Evolutionary conservation across 2,329 filamentous ascomycete species (phyloP), one percentile per base, ranked within the genome.

Genomic region (Keithomyces neogunnii): DNA sequence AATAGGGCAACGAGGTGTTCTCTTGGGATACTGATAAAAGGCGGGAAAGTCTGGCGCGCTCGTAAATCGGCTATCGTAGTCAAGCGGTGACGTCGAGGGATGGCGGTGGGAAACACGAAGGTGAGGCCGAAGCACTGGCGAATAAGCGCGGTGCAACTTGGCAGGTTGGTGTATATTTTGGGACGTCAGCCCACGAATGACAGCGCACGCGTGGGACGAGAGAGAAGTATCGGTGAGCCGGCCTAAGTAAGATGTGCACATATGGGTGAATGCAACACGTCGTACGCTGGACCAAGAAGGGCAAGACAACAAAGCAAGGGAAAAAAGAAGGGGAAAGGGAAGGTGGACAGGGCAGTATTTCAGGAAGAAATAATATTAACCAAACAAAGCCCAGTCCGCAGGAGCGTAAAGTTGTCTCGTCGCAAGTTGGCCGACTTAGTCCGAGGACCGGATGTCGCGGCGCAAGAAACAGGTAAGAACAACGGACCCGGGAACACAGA

Each of bases 401-500:
- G 39, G 46, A 45, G 50, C 45, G 50, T 51, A 31, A 30, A n/a
- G 45, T 48, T 32, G 50, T 44, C 9, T 30, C 19, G 40, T 51
- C 50, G 33, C 32, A 44, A 26, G 40, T 42, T 40, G 44, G 9
- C 40, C 39, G 45, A 38, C 39, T 38, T 51, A 13, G 31, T 44
- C 45, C 39, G 36, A 45, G 36, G 31, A 45, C 33, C 29, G 33
- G 45, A 48, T 33, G 42, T 13, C 30, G 40, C 46, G 39, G 46
- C 46, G 50, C 50, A 33, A 52, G n/a, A 40, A 46, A 8, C 40
- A n/a, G 33, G 40, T 13, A 44, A 28, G 40, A 44, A 28, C 40
- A 35, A 35, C 33, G 33, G 10, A 35, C 6, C 33, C 10, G 6
- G 33, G 33, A 35, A 35, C 33, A 35, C 2, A 35, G 33, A 6